Percentiles rank a stretch among this genome's conserved stretches.
Conservation (phyloP, 176 grass and related monocot species). For the Tuctoria greenei region DNA sequence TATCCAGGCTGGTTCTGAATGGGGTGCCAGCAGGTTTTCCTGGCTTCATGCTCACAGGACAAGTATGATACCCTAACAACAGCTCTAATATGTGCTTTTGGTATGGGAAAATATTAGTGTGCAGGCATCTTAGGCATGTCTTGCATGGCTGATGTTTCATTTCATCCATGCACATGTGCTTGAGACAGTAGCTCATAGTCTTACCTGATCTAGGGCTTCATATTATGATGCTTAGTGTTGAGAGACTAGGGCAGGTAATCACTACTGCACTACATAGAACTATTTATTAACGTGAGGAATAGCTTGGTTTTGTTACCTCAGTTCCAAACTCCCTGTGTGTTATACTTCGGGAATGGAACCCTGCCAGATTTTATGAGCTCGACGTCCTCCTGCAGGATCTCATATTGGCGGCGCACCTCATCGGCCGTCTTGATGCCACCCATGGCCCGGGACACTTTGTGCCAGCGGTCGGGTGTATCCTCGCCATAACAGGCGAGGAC, state of each 20-base stretch:
- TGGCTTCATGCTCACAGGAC: slow-evolving; percentile 6
- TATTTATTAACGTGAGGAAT: neutral
- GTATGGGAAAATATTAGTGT: neutral
- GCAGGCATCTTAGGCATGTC: slow-evolving; percentile 13
- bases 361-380: slow-evolving; percentile 52
- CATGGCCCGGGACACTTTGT: slow-evolving; percentile 74
- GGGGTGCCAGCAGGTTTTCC: neutral
- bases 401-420: slow-evolving; percentile 73
- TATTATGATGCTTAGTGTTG: neutral
- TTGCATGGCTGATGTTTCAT: slow-evolving; percentile 24
- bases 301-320: slow-evolving; percentile 23
- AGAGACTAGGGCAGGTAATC: neutral
- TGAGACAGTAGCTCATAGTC: neutral
- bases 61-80: neutral
- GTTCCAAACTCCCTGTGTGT: slow-evolving; percentile 43
- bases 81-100: slow-evolving; percentile 8
- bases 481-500: slow-evolving; percentile 64
- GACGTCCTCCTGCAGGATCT: slow-evolving; percentile 62
- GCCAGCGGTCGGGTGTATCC: slow-evolving; percentile 82
- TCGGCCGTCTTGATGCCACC: slow-evolving; percentile 71
- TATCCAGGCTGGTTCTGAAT: neutral
- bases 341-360: slow-evolving; percentile 72
- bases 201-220: neutral
- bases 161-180: neutral
- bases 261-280: neutral